Conservation (phyloP, 345 rosid genomes). For the Lepidium didymum region DNA sequence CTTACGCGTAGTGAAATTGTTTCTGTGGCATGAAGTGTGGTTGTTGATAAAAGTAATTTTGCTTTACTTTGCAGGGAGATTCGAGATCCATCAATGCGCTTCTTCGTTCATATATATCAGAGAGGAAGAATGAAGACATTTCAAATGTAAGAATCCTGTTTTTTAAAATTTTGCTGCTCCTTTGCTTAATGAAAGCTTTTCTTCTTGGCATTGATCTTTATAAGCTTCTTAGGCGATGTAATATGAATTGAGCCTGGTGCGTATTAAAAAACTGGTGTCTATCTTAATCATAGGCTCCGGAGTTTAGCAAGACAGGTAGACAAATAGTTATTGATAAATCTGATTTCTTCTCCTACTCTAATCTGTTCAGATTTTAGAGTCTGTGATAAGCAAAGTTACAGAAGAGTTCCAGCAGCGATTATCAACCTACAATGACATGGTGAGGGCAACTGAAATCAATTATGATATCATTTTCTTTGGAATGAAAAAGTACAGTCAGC, state of each 20-base stretch:
- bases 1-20: not conserved
- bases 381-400: constrained; percentile 63
- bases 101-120: constrained; percentile 59
- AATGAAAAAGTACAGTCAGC: not conserved
- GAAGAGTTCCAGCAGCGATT: constrained; percentile 75
- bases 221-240: not conserved
- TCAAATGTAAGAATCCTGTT: constrained; percentile 43
- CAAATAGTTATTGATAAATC: not conserved
- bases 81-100: constrained; percentile 48
- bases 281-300: not conserved
- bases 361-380: constrained; percentile 60
- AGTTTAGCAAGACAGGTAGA: constrained; percentile 2
- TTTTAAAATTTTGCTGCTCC: not conserved
- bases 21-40: not conserved
- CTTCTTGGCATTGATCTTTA: not conserved
- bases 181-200: not conserved
- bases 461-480: not conserved
- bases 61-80: constrained; percentile 36
- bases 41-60: not conserved
- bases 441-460: constrained; percentile 23
- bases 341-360: not conserved
- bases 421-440: constrained; percentile 51
- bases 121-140: constrained; percentile 70
- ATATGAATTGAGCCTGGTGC: not conserved
- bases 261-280: not conserved